Evolutionary conservation across 2,329 filamentous ascomycete species (phyloP).

Genomic region (Paecilomyces formosus): DNA sequence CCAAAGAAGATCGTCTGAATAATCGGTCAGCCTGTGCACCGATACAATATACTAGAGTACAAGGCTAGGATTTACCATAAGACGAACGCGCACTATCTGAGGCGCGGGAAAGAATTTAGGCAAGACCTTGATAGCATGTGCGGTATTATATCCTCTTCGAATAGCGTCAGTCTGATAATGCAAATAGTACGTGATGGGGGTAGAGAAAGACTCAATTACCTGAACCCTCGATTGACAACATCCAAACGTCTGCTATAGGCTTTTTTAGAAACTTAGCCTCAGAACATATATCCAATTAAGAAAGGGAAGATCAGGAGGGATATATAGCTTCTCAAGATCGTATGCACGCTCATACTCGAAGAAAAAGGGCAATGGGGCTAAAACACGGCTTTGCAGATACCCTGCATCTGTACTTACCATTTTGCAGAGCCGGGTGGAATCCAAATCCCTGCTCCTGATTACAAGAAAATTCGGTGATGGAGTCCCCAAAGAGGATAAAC

Average conservation of each 20-base stretch:
- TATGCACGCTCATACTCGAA: background rate
- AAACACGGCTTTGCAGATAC: background rate
- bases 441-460: constrained; percentile 61
- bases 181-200: background rate
- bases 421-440: constrained; percentile 64
- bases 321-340: background rate
- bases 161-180: constrained; percentile 3
- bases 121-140: constrained; percentile 63
- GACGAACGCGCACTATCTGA: constrained; percentile 39
- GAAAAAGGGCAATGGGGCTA: background rate
- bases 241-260: constrained; percentile 72
- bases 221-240: constrained; percentile 80
- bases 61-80: constrained; percentile 29
- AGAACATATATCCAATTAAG: background rate
- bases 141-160: constrained; percentile 69
- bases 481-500: constrained; percentile 82
- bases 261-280: constrained; percentile 26
- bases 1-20: constrained; percentile 70
- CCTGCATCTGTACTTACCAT: constrained; percentile 44
- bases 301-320: background rate
- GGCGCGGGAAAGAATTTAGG: constrained; percentile 64
- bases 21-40: constrained; percentile 2
- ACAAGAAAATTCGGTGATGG: constrained; percentile 66
- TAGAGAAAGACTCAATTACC: constrained; percentile 28
- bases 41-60: background rate